Evolutionary conservation across 2,329 filamentous ascomycete genomes (phyloP).

Genomic region (Paecilomyces sp.): DNA sequence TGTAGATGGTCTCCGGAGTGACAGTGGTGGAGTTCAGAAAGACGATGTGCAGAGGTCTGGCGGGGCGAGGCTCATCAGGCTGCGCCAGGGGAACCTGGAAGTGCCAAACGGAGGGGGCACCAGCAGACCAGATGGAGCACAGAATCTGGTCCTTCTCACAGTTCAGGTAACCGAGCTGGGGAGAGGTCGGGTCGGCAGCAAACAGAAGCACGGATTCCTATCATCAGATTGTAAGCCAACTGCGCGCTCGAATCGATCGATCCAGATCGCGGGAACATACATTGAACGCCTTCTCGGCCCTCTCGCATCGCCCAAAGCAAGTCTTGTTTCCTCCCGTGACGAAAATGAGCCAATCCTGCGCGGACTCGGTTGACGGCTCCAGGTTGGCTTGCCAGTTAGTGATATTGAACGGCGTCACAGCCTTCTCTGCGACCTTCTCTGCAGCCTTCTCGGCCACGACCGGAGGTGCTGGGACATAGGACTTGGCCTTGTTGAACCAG

Average conservation of each 20-base stretch:
- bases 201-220: conserved; percentile 50
- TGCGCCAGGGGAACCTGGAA: conserved; percentile 49
- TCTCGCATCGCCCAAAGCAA: conserved; percentile 53
- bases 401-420: conserved; percentile 47
- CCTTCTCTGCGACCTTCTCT: conserved; percentile 42
- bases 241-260: not conserved
- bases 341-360: conserved; percentile 53
- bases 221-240: conserved; percentile 7
- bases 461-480: conserved; percentile 42
- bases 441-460: conserved; percentile 35
- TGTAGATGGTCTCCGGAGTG: conserved; percentile 50
- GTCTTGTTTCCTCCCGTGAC: conserved; percentile 59
- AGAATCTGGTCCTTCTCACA: conserved; percentile 54
- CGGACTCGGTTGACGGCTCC: conserved; percentile 25
- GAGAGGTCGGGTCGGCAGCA: conserved; percentile 46
- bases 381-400: conserved; percentile 53
- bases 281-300: conserved; percentile 47
- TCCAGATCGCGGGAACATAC: conserved; percentile 22
- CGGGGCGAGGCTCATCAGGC: conserved; percentile 45
- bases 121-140: conserved; percentile 54
- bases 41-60: conserved; percentile 47
- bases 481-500: conserved; percentile 47
- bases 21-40: conserved; percentile 52
- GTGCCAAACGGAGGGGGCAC: conserved; percentile 51
- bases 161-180: conserved; percentile 51